These are phyloP conservation scores for Apophysomyces trapeziformis DNA, from an alignment of 371 early-diverging fungal species.

Conservation along the genomic window DNA sequence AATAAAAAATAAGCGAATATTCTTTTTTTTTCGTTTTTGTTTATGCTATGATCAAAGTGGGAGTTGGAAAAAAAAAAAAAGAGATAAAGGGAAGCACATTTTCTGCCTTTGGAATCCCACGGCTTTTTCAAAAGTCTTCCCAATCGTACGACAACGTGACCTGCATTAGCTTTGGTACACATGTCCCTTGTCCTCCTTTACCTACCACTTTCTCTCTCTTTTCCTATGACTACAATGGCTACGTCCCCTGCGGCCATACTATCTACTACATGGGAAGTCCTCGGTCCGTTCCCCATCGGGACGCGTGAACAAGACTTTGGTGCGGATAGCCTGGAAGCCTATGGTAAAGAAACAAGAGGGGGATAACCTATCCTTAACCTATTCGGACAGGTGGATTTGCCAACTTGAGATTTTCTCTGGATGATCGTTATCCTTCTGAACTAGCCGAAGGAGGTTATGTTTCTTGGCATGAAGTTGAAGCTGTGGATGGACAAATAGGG, in stretches of 20 bases:
- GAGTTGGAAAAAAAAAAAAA: not conserved
- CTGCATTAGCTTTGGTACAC: not conserved
- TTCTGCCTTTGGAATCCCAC: conserved; percentile 5
- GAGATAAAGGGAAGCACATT: not conserved
- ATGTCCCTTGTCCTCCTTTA: not conserved
- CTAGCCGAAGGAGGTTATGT: conserved; percentile 62
- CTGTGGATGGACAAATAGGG: conserved; percentile 53
- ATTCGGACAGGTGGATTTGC: conserved; percentile 59
- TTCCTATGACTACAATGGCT: not conserved
- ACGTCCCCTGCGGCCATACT: not conserved
- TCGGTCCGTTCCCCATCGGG: conserved; percentile 73
- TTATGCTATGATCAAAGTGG: not conserved
- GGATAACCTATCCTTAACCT: not conserved
- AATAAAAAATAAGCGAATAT: no score
- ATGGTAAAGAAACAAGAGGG: conserved; percentile 42
- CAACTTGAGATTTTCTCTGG: conserved; percentile 43
- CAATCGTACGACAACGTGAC: not conserved
- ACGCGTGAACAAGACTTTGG: conserved; percentile 70
- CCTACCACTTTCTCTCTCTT: not conserved
- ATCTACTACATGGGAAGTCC: conserved; percentile 36
- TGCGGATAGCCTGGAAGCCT: conserved; percentile 70
- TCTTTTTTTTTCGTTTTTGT: no score
- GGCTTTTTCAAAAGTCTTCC: not conserved
- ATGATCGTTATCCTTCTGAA: conserved; percentile 65
- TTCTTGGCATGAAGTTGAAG: conserved; percentile 49